Base-by-base conservation (phyloP, 225 moss, liverwort and hornwort species). In the Pseudisothecium myosuroides region DNA sequence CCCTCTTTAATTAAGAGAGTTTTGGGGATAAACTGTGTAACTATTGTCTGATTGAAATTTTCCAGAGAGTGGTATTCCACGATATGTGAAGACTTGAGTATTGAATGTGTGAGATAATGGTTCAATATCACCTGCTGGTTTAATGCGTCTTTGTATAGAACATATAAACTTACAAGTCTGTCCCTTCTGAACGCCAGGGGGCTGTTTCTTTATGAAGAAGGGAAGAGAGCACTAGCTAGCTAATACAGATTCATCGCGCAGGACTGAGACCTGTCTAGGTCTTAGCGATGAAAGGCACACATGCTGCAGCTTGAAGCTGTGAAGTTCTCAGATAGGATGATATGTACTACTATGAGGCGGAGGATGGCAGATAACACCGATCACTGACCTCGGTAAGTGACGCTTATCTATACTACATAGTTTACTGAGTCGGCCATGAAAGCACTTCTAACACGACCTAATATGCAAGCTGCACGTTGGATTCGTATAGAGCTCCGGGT, bases 391-490 rank as follows among this genome's bases (percentile, higher is more conserved):
- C 41, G 20, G 23, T 75, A 36, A 86, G 66, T 43, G 56, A 74
- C 7, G 2, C 39, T 60, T 11, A 32, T 41, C 74, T 87, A 82
- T 52, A 54, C 37, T 50, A 65, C 74, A 72, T 39, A 43, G 15
- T 83, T 36, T 37, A 54, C 47, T 47, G 78, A 58, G 61, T 28
- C 8, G 15, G 13, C 58, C 21, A 52, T 26, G 41, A 37, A 27
- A 58, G 32, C 21, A 21, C 45, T 39, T 20, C 29, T 27, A 28
- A 60, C 13, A 20, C 56, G 75, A 54, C 0, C 9, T 37, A 94
- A 64, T 93, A 94, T 49, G 91, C 93, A 52, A 94, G 91, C 78
- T 94, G 94, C 84, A 94, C 94, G 65, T 91, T 89, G n/a, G 91
- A 91, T 36, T 90, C 91, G 76, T 94, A 94, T 3, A 90, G 28